A percentile compares a stretch with the other conserved stretches of the same genome.
Evolutionary conservation across 2,329 filamentous ascomycete species (phyloP).

Genomic region (Dothistroma septosporum): DNA sequence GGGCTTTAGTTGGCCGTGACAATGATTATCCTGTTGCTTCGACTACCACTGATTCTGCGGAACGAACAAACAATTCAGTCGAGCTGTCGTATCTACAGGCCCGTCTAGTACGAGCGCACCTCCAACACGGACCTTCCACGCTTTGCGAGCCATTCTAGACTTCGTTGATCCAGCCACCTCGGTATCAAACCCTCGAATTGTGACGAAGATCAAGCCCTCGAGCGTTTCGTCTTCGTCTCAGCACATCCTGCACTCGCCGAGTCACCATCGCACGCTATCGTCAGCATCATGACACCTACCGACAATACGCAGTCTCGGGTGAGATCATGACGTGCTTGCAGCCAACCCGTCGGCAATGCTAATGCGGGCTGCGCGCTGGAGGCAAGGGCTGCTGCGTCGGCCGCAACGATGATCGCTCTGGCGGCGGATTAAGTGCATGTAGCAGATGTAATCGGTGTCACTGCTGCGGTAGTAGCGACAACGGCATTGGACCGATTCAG

Average conservation of each 20-base stretch:
- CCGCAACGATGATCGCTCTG: slow-evolving; percentile 14
- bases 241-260: neutral
- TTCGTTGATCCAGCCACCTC: neutral
- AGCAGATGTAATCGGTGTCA: slow-evolving; percentile 17
- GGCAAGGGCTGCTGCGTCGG: slow-evolving; percentile 11
- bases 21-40: neutral
- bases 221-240: neutral
- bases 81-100: neutral
- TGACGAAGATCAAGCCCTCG: neutral
- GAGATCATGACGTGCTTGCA: slow-evolving; percentile 10
- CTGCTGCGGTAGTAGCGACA: slow-evolving; percentile 14
- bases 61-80: neutral
- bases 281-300: neutral
- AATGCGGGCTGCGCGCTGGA: neutral
- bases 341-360: slow-evolving; percentile 11
- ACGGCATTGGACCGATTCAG: slow-evolving; percentile 18
- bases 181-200: neutral
- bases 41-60: neutral
- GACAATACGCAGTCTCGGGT: neutral
- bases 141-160: neutral
- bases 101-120: neutral
- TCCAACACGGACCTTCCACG: neutral
- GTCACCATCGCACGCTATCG: neutral
- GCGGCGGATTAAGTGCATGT: slow-evolving; percentile 14
- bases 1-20: neutral